Evolutionary conservation across 495 filamentous ascomycete genomes (phyloP).

Genomic region (Immersiella caudata): DNA sequence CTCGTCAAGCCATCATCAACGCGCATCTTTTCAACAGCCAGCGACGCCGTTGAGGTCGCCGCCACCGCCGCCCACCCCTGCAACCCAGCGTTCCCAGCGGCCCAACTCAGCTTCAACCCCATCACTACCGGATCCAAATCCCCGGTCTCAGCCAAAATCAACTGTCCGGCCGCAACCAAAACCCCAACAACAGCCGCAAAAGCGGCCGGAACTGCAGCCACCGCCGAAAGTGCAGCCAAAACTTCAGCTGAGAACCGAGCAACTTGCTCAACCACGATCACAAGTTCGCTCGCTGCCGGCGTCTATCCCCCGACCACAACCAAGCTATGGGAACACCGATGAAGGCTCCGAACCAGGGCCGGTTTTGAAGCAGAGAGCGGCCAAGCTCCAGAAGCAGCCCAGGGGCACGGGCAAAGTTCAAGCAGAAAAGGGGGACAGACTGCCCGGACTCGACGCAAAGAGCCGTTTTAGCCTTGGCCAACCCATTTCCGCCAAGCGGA

Average conservation of each 20-base stretch:
- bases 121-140: not conserved
- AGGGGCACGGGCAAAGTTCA: not conserved
- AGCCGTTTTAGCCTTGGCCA: not conserved
- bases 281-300: not conserved
- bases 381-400: not conserved
- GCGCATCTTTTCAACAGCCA: not conserved
- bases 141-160: too few relatives aligned
- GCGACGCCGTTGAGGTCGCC: not conserved
- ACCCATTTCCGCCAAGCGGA: not conserved
- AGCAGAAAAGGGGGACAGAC: not conserved
- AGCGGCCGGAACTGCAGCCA: not conserved
- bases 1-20: not conserved
- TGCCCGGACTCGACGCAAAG: not conserved
- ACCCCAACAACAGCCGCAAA: not conserved
- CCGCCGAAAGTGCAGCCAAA: not conserved
- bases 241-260: not conserved
- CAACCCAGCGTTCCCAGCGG: not conserved
- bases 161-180: not conserved
- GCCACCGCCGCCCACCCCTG: not conserved
- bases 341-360: not conserved
- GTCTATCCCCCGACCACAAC: not conserved
- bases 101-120: not conserved
- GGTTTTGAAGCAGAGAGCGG: not conserved
- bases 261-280: not conserved
- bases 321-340: not conserved